Conservation (phyloP, 78 protist genomes). For the Planoprotostelium fungivorum region DNA sequence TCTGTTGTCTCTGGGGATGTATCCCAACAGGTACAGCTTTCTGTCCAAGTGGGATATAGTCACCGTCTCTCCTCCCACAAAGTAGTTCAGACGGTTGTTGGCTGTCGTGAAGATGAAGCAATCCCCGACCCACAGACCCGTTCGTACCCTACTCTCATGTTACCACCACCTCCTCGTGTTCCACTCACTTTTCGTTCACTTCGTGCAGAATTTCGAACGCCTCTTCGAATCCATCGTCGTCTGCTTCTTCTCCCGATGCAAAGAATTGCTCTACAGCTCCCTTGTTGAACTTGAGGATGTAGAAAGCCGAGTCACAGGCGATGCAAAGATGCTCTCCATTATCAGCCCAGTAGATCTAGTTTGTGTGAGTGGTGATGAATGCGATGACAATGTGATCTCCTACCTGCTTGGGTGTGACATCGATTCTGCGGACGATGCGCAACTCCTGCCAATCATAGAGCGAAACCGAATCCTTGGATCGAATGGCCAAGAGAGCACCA, state of each 20-base stretch:
- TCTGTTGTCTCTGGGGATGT: conserved; percentile 78
- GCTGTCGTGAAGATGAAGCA: conserved; percentile 91
- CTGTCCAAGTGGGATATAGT: conserved; percentile 86
- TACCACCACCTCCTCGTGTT: not conserved
- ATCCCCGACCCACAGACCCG: conserved; percentile 93
- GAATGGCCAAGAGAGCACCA: conserved; percentile 86
- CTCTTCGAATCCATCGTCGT: conserved; percentile 89
- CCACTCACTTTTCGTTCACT: conserved; percentile 35
- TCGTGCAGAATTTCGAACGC: conserved; percentile 88
- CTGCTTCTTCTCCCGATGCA: conserved; percentile 55
- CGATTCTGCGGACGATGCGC: conserved; percentile 85
- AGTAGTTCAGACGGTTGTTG: conserved; percentile 84
- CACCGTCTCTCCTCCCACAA: conserved; percentile 89
- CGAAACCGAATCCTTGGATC: conserved; percentile 42
- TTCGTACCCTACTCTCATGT: conserved; percentile 25
- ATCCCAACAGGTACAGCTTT: conserved; percentile 71
- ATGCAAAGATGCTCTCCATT: conserved; percentile 67
- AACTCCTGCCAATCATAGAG: conserved; percentile 95
- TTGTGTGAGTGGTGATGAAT: not conserved
- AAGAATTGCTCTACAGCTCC: conserved; percentile 46
- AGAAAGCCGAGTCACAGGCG: conserved; percentile 78
- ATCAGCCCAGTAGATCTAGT: conserved; percentile 87
- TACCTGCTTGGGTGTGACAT: conserved; percentile 79
- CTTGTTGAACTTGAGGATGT: conserved; percentile 73
- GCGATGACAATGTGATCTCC: not conserved